Conservation (phyloP, 805 yeast genomes). For the Alloascoidea hylecoeti region DNA sequence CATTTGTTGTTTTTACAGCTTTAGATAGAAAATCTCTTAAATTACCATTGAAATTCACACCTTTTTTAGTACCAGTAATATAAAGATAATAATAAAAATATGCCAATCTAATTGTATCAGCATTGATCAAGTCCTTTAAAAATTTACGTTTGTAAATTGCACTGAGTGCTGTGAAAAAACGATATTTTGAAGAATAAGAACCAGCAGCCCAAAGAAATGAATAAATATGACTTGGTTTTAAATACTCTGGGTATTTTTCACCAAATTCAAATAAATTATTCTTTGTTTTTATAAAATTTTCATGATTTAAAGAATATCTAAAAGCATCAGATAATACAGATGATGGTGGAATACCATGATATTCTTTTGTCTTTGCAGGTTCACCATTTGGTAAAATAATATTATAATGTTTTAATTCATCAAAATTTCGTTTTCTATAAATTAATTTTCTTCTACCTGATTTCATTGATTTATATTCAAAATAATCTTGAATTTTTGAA, state of each 20-base stretch:
- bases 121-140: not conserved
- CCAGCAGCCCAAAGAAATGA: not conserved
- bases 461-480: not conserved
- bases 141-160: not conserved
- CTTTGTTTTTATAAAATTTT: not conserved
- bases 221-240: not conserved
- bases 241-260: not conserved
- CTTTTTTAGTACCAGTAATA: not conserved
- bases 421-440: not conserved
- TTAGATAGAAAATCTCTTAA: not conserved
- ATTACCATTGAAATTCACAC: not conserved
- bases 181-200: not conserved
- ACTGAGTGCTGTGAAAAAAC: not conserved
- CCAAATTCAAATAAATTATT: not conserved
- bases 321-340: not conserved
- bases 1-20: not conserved
- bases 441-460: not conserved
- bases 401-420: not conserved
- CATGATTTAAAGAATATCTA: not conserved
- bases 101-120: not conserved
- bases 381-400: not conserved
- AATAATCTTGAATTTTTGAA: conserved; percentile 11
- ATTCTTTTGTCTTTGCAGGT: too few relatives aligned
- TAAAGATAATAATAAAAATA: not conserved
- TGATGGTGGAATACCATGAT: not conserved